Percentiles rank a stretch among this genome's conserved stretches.
Evolutionary conservation across 108 stramenopile genomes (phyloP).

Genomic region (Skeletonema grethae): DNA sequence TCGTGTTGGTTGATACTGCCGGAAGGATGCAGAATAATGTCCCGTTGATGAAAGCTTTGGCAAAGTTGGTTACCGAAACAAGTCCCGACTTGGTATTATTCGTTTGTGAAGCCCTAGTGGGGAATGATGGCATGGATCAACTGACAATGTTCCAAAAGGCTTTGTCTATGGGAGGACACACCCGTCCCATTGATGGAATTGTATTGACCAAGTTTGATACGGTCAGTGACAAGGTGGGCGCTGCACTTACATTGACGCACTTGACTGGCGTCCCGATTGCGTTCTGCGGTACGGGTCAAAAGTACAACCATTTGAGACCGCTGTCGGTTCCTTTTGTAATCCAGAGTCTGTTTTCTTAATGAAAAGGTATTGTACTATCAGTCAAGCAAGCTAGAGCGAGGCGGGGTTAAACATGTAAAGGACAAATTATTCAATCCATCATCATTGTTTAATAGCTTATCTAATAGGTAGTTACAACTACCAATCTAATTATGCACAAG

Average conservation of each 20-base stretch:
- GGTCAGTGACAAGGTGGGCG: conserved; percentile 98
- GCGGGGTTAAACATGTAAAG: background rate
- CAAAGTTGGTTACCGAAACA: conserved; percentile 89
- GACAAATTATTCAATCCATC: background rate
- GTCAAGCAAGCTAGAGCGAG: background rate
- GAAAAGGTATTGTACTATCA: background rate
- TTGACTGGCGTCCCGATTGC: conserved; percentile 94
- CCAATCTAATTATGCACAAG: background rate
- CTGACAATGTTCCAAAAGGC: conserved; percentile 94
- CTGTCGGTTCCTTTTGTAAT: conserved; percentile 85
- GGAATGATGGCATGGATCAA: conserved; percentile 97
- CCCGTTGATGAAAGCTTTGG: conserved; percentile 94
- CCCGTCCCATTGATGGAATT: conserved; percentile 91
- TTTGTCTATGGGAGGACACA: conserved; percentile 62
- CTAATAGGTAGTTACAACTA: background rate
- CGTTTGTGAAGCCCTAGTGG: conserved; percentile 97
- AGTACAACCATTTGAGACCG: conserved; percentile 95
- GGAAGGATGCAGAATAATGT: conserved; percentile 98
- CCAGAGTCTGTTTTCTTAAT: conserved; percentile 78
- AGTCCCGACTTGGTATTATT: conserved; percentile 92
- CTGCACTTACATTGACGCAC: conserved; percentile 94
- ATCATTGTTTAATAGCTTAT: background rate
- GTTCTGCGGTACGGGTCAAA: conserved; percentile 97
- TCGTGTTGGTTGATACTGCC: conserved; percentile 96
- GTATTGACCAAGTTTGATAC: conserved; percentile 98